Evolutionary conservation across 345 rosid genomes (phyloP).

Genomic region (Brassica incana): DNA sequence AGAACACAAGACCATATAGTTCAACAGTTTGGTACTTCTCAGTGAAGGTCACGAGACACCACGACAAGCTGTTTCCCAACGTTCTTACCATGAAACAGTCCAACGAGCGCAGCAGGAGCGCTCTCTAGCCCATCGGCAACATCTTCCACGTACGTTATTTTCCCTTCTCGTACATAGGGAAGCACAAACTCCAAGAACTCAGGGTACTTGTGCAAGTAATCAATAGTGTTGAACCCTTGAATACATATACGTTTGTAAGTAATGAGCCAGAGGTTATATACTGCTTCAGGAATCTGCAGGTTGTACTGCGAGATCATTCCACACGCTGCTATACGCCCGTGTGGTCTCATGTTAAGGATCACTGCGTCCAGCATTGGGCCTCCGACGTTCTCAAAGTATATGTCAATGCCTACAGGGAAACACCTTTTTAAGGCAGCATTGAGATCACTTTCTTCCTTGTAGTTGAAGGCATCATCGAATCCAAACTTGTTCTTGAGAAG

Average conservation of each 20-base stretch:
- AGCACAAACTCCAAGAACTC: slow-evolving; percentile 46
- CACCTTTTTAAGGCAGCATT: slow-evolving; percentile 45
- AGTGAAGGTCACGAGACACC: slow-evolving; percentile 27
- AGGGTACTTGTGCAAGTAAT: slow-evolving; percentile 45
- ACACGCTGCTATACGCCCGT: slow-evolving; percentile 48
- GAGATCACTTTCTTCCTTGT: slow-evolving; percentile 52
- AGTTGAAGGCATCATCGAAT: slow-evolving; percentile 66
- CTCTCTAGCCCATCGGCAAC: slow-evolving; percentile 52
- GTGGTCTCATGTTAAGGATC: slow-evolving; percentile 50
- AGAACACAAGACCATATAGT: neutral
- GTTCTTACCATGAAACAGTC: slow-evolving; percentile 54
- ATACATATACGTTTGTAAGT: slow-evolving; percentile 38
- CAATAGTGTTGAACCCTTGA: slow-evolving; percentile 42
- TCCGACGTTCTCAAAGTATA: slow-evolving; percentile 50
- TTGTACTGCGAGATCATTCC: slow-evolving; percentile 67
- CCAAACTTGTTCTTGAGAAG: slow-evolving; percentile 56
- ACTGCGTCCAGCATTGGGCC: slow-evolving; percentile 57
- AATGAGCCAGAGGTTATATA: slow-evolving; percentile 28
- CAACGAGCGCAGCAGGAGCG: slow-evolving; percentile 54
- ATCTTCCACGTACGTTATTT: slow-evolving; percentile 59
- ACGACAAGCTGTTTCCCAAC: slow-evolving; percentile 57
- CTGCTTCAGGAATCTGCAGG: slow-evolving; percentile 41
- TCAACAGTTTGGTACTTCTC: neutral
- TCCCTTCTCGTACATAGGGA: slow-evolving; percentile 46
- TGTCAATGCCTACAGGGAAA: slow-evolving; percentile 48